Conservation (phyloP, 2,329 filamentous ascomycete genomes). For the Akanthomyces dipterigenus region DNA sequence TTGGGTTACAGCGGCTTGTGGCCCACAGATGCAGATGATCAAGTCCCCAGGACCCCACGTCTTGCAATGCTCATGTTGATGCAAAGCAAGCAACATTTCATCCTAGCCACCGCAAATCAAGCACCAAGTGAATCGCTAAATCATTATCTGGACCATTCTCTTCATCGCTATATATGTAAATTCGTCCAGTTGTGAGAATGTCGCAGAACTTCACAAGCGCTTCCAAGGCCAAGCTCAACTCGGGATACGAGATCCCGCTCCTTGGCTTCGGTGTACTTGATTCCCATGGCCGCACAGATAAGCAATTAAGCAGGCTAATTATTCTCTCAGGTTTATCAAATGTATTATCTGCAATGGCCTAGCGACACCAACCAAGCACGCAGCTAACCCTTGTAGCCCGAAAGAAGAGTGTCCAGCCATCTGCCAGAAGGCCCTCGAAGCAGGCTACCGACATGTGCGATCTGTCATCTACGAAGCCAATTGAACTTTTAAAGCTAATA, state of each 20-base stretch:
- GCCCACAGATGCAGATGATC: too few species aligned
- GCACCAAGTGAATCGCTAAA: too few species aligned
- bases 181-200: slow-evolving; percentile 31
- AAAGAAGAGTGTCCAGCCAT: slow-evolving; percentile 27
- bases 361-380: background rate
- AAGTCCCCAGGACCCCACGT: too few species aligned
- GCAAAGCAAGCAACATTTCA: too few species aligned
- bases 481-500: background rate
- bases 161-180: background rate
- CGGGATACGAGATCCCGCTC: slow-evolving; percentile 45
- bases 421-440: slow-evolving; percentile 39
- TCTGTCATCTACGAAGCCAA: background rate
- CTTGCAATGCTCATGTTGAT: too few species aligned
- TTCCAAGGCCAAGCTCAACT: slow-evolving; percentile 47
- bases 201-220: slow-evolving; percentile 37
- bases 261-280: slow-evolving; percentile 47
- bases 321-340: slow-evolving; percentile 42
- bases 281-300: background rate
- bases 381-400: slow-evolving; percentile 19
- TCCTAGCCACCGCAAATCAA: too few species aligned
- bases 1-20: too few species aligned
- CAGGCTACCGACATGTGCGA: slow-evolving; percentile 48
- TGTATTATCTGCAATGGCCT: slow-evolving; percentile 29
- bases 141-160: too few species aligned
- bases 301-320: slow-evolving; percentile 1